Evolutionary conservation across 805 yeast species (phyloP), one percentile per base, ranked within the genome.

Genomic region (Ogataea paraovalis): DNA sequence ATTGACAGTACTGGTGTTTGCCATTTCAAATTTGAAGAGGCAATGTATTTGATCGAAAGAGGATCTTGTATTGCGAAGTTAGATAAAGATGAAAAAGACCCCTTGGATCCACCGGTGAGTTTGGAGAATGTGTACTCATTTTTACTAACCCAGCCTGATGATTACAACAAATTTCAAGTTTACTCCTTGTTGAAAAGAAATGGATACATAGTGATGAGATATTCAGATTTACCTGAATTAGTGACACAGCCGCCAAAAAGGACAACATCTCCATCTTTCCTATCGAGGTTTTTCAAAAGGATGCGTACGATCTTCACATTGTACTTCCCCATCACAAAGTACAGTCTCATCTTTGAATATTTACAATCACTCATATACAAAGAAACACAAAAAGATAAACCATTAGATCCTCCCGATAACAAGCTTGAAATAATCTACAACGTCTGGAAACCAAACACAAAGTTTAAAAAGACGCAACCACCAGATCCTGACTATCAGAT

Each of bases 371-470:
- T 39, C 5, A 25, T 54, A 12, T 10, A 10, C 6, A 6, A 19
- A 16, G 6, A 39, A 13, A 10, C 40, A 25, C 23, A 41, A 8
- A 37, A 36, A 37, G 14, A 36, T 41, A 22, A 38, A 46, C 49
- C 21, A 63, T 57, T 47, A n/a, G n/a, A n/a, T n/a, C n/a, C n/a
- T n/a, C n/a, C n/a, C 52, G 63, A 3, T 53, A 49, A 44, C 57
- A 60, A 38, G 54, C 59, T 49, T 34, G 47, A 60, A 4, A 66
- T 85, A 2, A 69, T 78, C 0, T 90, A 72, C 56, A 74, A 85
- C 57, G 86, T 87, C 2, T 91, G 97, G 96, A 89, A 87, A 61
- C 97, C 98, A 2, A 70, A 74, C 2, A 74, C 86, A 0, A 66
- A 70, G 2, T 91, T 86, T 68, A 82, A 82, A 49, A 89, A 89